Conservation (phyloP, 306 rosid species). For the Fragaria iinumae region DNA sequence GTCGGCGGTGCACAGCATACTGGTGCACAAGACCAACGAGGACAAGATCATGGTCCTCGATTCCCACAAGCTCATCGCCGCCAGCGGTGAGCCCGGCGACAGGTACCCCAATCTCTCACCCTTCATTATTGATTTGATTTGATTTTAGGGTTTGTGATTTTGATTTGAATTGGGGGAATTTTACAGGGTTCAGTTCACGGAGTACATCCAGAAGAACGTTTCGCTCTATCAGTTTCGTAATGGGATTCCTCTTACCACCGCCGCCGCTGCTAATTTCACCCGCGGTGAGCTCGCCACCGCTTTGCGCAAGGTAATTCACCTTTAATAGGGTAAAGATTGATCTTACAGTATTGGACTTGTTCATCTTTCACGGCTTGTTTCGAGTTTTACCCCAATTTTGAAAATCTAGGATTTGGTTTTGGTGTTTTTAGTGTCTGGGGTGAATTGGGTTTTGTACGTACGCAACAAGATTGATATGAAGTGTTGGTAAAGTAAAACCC, state of each 20-base stretch:
- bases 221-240: slow-evolving; percentile 71
- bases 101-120: slow-evolving; percentile 35
- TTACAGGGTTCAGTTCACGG: slow-evolving; percentile 77
- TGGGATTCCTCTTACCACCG: slow-evolving; percentile 70
- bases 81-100: slow-evolving; percentile 96
- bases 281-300: slow-evolving; percentile 85
- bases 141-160: slow-evolving; percentile 9
- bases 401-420: too few relatives aligned
- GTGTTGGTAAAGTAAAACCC: background rate
- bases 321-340: too few relatives aligned
- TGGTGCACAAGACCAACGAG: slow-evolving; percentile 92
- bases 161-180: slow-evolving; percentile 2
- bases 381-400: background rate
- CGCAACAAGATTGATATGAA: background rate
- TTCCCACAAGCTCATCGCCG: slow-evolving; percentile 94
- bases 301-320: slow-evolving; percentile 56
- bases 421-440: background rate
- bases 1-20: slow-evolving; percentile 89
- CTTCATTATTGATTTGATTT: background rate
- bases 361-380: background rate
- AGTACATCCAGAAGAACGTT: slow-evolving; percentile 76
- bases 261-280: slow-evolving; percentile 82
- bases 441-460: background rate
- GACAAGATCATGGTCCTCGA: slow-evolving; percentile 99
- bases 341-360: too few relatives aligned